A percentile compares a stretch with the other conserved stretches of the same genome.
Evolutionary conservation across 345 rosid species (phyloP).

Genomic region (Trapa bicornis): DNA sequence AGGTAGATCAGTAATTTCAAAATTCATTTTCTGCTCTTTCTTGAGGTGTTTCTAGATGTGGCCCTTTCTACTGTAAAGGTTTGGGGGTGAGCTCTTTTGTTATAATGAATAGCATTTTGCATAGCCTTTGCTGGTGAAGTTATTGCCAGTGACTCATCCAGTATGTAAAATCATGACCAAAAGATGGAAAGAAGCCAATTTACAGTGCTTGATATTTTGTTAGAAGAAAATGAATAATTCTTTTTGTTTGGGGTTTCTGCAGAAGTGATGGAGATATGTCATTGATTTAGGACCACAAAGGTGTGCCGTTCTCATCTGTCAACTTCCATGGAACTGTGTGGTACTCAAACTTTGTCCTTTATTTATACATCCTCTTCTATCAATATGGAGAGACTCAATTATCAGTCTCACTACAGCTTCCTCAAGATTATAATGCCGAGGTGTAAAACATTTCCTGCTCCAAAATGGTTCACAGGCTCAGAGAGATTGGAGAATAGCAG

Average conservation of each 20-base stretch:
- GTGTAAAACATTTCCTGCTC: too few species aligned
- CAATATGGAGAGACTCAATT: background rate
- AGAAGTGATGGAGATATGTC: background rate
- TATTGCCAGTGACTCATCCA: too few species aligned
- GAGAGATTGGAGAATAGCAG: too few species aligned
- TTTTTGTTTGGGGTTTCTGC: background rate
- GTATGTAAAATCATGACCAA: too few species aligned
- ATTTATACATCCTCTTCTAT: background rate
- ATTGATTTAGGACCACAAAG: slow-evolving; percentile 13
- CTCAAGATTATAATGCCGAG: too few species aligned
- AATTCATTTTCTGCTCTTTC: background rate
- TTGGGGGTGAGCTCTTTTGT: background rate
- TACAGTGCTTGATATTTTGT: too few species aligned
- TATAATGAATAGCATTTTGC: background rate
- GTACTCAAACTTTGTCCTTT: background rate
- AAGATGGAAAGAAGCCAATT: too few species aligned
- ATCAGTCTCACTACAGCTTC: background rate
- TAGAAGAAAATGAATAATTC: too few species aligned
- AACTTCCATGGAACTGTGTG: slow-evolving; percentile 2
- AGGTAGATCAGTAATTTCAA: background rate
- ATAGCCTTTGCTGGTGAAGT: too few species aligned
- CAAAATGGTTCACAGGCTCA: too few species aligned
- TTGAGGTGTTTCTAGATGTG: background rate
- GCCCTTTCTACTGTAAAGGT: background rate
- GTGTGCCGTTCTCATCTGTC: slow-evolving; percentile 8